Evolutionary conservation across 495 filamentous ascomycete genomes (phyloP).

Genomic region (Coniosporium apollinis): DNA sequence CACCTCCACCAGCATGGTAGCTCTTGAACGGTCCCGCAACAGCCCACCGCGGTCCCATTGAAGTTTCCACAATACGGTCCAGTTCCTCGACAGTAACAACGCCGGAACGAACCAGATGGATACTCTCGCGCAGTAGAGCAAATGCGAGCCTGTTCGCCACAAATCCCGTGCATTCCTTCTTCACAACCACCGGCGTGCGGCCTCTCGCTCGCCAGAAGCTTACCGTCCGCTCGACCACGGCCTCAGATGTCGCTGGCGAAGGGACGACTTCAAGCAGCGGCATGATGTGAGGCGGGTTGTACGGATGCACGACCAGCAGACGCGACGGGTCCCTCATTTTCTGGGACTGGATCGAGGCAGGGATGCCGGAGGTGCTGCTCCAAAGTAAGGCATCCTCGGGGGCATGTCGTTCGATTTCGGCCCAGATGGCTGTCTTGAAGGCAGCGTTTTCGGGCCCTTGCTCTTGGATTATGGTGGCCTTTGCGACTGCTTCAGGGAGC

Average conservation of each 20-base stretch:
- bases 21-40: conserved; percentile 42
- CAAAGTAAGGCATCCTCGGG: conserved; percentile 30
- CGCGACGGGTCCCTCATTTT: conserved; percentile 27
- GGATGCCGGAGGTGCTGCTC: conserved; percentile 40
- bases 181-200: conserved; percentile 34
- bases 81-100: conserved; percentile 19
- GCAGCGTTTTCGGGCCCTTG: conserved; percentile 36
- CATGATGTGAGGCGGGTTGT: conserved; percentile 48
- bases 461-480: conserved; percentile 39
- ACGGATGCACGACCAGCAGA: conserved; percentile 42
- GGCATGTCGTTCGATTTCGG: conserved; percentile 26
- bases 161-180: conserved; percentile 31
- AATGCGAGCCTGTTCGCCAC: conserved; percentile 24
- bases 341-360: conserved; percentile 29
- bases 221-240: conserved; percentile 25
- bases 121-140: conserved; percentile 20
- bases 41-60: conserved; percentile 40
- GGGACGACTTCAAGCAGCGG: conserved; percentile 45
- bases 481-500: conserved; percentile 27
- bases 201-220: conserved; percentile 31
- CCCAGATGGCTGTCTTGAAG: conserved; percentile 38
- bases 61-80: conserved; percentile 27
- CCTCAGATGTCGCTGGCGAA: conserved; percentile 21
- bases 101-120: conserved; percentile 17
- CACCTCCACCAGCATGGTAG: conserved; percentile 43